These are phyloP conservation scores for Luvunga scandens DNA, from an alignment of 345 rosid species.

Conservation along the genomic window DNA sequence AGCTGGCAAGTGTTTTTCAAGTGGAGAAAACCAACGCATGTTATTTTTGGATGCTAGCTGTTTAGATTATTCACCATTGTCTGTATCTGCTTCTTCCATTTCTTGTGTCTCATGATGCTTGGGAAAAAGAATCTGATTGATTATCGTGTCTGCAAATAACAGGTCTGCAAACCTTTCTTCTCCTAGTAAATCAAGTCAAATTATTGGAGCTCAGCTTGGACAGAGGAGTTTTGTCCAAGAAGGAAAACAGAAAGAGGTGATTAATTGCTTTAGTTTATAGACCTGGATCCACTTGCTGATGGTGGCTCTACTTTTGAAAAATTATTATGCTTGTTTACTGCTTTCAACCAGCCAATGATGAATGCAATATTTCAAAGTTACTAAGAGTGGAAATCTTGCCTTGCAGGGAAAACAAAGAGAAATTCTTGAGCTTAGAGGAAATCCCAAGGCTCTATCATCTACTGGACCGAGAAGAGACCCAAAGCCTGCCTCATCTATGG, in stretches of 20 bases:
- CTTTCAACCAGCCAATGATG: too few relatives aligned
- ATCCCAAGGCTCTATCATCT: neutral
- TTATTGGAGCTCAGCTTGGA: neutral
- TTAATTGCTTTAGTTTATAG: neutral
- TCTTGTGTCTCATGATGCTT: neutral
- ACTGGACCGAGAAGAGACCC: neutral
- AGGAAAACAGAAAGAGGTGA: slow-evolving; percentile 16
- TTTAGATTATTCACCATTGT: neutral
- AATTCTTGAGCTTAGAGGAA: neutral
- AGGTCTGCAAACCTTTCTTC: slow-evolving; percentile 12
- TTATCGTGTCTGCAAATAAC: neutral
- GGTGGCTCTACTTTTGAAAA: neutral
- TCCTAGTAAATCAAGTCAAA: neutral
- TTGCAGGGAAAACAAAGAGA: slow-evolving; percentile 7
- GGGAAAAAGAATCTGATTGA: slow-evolving; percentile 11
- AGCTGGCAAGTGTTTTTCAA: neutral
- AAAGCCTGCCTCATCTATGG: neutral
- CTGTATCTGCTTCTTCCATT: neutral
- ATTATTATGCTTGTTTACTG: too few relatives aligned
- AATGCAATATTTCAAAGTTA: neutral
- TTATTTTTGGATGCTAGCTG: neutral
- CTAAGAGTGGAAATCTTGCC: neutral
- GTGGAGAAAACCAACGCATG: neutral
- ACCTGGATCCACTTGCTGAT: neutral
- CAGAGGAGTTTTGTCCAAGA: neutral